These are phyloP conservation scores for Dendrobium chrysotoxum DNA, from an alignment of 106 monocot genomes.

Conservation along the genomic window DNA sequence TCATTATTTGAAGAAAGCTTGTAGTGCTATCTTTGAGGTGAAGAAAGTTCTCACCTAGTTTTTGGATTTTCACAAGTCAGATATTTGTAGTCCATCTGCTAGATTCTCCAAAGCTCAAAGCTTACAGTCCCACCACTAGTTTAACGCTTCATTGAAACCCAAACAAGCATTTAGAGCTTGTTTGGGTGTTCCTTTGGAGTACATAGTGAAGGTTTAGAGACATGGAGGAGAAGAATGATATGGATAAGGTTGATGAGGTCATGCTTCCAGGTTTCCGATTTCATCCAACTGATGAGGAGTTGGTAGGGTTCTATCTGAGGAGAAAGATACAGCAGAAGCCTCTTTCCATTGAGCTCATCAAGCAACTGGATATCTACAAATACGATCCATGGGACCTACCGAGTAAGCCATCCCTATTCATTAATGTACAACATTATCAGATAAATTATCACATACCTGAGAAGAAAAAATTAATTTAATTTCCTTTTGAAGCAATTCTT, in stretches of 20 bases:
- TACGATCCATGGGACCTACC: constrained; percentile 94
- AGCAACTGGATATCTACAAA: constrained; percentile 87
- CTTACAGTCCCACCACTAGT: not conserved
- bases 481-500: not conserved
- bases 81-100: not conserved
- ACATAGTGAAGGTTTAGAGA: not conserved
- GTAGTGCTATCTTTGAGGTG: not conserved
- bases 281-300: constrained; percentile 85
- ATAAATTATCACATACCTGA: not conserved
- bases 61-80: not conserved
- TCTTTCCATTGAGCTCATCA: constrained; percentile 77
- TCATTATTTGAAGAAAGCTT: not conserved
- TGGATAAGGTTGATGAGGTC: constrained; percentile 65
- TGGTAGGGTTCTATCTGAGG: constrained; percentile 69
- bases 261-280: constrained; percentile 73
- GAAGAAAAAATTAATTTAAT: not conserved
- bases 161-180: not conserved
- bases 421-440: not conserved
- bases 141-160: not conserved
- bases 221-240: constrained; percentile 32
- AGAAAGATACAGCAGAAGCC: constrained; percentile 76
- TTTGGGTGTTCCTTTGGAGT: not conserved
- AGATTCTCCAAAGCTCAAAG: too few species aligned
- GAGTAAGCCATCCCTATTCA: constrained; percentile 31
- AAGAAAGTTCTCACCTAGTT: not conserved